Evolutionary conservation across 2,329 filamentous ascomycete species (phyloP), one percentile per base, ranked within the genome.

Genomic region (Phyllosticta capitalensis): DNA sequence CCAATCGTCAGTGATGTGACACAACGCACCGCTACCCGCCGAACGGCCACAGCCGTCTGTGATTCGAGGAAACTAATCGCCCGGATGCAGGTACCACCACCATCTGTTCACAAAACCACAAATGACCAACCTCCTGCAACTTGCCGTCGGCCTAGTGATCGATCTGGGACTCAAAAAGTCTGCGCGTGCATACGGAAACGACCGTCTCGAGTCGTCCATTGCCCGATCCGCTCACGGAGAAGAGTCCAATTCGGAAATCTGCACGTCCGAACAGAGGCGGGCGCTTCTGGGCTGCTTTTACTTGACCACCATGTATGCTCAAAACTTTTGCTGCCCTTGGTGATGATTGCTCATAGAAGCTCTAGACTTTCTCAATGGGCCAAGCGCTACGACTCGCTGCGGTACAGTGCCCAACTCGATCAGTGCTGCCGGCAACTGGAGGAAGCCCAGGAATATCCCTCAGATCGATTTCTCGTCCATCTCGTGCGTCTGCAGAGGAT

Each of bases 201-300:
- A 60, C 30, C 24, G 53, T 21, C 52, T 62, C 12, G 53, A 56
- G 12, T 49, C 19, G 22, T 54, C 38, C 17, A 24, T 54, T 24
- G 28, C 57, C 33, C 50, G 58, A n/a, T 45, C 53, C 26, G 57
- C 57, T 20, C 57, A 66, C 2, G 64, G 58, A 52, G 54, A 60
- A 19, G 49, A 68, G 0, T 66, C 71, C 2, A 67, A 67, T 14
- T 63, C 68, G 1, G 61, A 76, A 0, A 52, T 75, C 12, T 66
- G 65, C 14, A 68, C 68, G 2, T 59, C 68, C 0, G 68, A 72
- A 0, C 75, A 78, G 33, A 74, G 74, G 62, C 71, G 76, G 0
- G 70, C 76, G 0, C 65, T 75, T 2, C 62, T 79, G 0, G 76
- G 75, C 0, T 69, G 71, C 55, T 79, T 74, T 49, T 76, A 76